Conservation (phyloP, 2,329 filamentous ascomycete genomes). For the Cladosporium sp. region DNA sequence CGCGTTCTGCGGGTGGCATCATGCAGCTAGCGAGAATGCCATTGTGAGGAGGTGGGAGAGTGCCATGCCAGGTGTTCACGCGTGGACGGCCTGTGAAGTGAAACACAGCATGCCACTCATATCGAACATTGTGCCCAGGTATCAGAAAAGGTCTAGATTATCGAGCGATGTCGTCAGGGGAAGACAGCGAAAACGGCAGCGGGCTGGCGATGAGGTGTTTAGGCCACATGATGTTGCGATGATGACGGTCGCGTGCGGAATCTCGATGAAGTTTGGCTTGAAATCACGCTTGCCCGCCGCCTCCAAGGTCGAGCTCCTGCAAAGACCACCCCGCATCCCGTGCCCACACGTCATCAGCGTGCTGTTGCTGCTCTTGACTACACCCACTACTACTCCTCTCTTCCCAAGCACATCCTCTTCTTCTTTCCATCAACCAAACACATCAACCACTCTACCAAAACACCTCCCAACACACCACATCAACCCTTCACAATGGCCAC, state of each 20-base stretch:
- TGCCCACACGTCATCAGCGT: conserved; percentile 1
- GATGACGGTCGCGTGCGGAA: conserved; percentile 14
- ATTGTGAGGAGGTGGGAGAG: conserved; percentile 7
- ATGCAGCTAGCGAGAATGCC: conserved; percentile 7
- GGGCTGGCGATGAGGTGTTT: conserved; percentile 3
- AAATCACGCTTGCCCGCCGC: conserved; percentile 17
- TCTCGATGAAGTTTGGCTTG: conserved; percentile 16
- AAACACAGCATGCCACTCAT: background rate
- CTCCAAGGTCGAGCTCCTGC: conserved; percentile 14
- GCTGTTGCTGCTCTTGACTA: conserved; percentile 8
- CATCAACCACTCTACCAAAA: conserved; percentile 7
- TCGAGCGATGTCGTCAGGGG: conserved; percentile 3
- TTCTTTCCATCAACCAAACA: conserved; percentile 19
- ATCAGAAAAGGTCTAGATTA: background rate
- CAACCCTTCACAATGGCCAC: conserved; percentile 52
- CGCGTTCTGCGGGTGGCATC: background rate
- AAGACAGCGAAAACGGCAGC: background rate
- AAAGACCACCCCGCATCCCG: conserved; percentile 4
- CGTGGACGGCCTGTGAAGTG: background rate
- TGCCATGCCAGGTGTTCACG: background rate
- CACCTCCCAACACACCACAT: conserved; percentile 10
- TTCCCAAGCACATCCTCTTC: conserved; percentile 9
- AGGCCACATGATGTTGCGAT: conserved; percentile 17
- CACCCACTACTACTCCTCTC: conserved; percentile 7
- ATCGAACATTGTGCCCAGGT: background rate